Percentiles rank a stretch among this genome's conserved stretches.
These are phyloP conservation scores for Nicotiana attenuata DNA, from an alignment of 257 asterid genomes.

Conservation along the genomic window DNA sequence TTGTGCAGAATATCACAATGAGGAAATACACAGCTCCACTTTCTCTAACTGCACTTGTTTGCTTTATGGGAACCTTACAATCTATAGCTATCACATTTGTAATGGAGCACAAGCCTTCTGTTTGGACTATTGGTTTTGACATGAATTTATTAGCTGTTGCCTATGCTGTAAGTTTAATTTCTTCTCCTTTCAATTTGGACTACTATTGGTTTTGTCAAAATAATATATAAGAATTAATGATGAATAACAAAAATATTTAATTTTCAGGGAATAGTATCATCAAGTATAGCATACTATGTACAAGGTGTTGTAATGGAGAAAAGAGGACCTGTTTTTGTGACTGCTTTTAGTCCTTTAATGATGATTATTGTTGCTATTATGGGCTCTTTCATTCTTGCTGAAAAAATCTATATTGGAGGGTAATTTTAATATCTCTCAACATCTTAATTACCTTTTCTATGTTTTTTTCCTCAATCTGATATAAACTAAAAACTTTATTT, in stretches of 20 bases:
- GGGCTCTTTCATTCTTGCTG: slow-evolving; percentile 88
- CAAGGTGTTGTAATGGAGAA: slow-evolving; percentile 84
- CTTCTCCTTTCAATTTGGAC: neutral
- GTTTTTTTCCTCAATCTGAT: neutral
- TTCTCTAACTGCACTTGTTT: slow-evolving; percentile 66
- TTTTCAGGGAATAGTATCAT: slow-evolving; percentile 79
- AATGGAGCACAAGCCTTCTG: slow-evolving; percentile 66
- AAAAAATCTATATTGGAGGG: slow-evolving; percentile 83
- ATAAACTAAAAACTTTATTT: neutral
- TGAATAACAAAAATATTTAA: neutral
- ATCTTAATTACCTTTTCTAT: neutral
- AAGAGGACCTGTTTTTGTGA: slow-evolving; percentile 77
- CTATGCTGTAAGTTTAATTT: slow-evolving; percentile 60
- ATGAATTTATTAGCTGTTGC: slow-evolving; percentile 91
- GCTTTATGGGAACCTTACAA: slow-evolving; percentile 85
- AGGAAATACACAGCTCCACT: slow-evolving; percentile 69
- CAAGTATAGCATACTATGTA: slow-evolving; percentile 85
- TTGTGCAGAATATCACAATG: slow-evolving; percentile 49
- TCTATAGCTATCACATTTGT: slow-evolving; percentile 73
- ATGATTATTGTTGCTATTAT: slow-evolving; percentile 83
- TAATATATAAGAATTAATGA: no score
- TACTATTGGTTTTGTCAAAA: no score
- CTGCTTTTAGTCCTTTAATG: slow-evolving; percentile 91
- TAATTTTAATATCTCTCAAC: slow-evolving; percentile 13
- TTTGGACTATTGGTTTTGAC: slow-evolving; percentile 79